These are phyloP conservation scores for Haplosporangium sp. DNA, from an alignment of 371 early-diverging fungal species.

Conservation along the genomic window DNA sequence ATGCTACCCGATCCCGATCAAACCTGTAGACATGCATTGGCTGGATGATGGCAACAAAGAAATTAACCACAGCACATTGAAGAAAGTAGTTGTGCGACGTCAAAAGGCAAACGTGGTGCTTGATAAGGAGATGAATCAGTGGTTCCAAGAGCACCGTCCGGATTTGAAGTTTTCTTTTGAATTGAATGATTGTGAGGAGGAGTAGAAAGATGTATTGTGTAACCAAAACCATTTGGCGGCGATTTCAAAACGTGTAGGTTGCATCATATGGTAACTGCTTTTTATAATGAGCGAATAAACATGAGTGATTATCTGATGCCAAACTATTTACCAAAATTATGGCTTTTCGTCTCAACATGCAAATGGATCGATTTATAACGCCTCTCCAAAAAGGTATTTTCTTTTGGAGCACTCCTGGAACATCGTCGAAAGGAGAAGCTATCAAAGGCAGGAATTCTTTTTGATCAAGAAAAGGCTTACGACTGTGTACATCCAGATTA, in stretches of 20 bases:
- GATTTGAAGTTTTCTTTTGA: slow-evolving; percentile 24
- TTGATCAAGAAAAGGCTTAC: slow-evolving; percentile 30
- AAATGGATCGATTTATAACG: neutral
- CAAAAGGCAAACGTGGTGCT: slow-evolving; percentile 19
- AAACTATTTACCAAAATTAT: slow-evolving; percentile 41
- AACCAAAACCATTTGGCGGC: too few species aligned
- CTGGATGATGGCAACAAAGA: neutral
- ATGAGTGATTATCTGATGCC: slow-evolving; percentile 15
- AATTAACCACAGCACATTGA: neutral
- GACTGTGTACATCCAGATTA: slow-evolving; percentile 24
- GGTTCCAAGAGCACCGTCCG: slow-evolving; percentile 23
- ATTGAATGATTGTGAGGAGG: slow-evolving; percentile 42
- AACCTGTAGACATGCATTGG: slow-evolving; percentile 36
- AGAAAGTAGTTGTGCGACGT: slow-evolving; percentile 31
- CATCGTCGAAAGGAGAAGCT: neutral
- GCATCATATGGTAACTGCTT: too few species aligned
- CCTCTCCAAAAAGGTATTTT: slow-evolving; percentile 19
- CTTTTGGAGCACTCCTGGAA: slow-evolving; percentile 4
- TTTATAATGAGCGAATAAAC: too few species aligned
- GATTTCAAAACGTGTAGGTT: too few species aligned
- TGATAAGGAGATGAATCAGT: slow-evolving; percentile 27
- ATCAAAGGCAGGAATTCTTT: neutral
- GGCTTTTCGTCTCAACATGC: neutral
- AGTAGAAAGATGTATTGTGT: slow-evolving; percentile 6
- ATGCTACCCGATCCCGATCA: slow-evolving; percentile 51